Conservation (phyloP, 2,329 filamentous ascomycete genomes). For the Colletotrichum salicis region DNA sequence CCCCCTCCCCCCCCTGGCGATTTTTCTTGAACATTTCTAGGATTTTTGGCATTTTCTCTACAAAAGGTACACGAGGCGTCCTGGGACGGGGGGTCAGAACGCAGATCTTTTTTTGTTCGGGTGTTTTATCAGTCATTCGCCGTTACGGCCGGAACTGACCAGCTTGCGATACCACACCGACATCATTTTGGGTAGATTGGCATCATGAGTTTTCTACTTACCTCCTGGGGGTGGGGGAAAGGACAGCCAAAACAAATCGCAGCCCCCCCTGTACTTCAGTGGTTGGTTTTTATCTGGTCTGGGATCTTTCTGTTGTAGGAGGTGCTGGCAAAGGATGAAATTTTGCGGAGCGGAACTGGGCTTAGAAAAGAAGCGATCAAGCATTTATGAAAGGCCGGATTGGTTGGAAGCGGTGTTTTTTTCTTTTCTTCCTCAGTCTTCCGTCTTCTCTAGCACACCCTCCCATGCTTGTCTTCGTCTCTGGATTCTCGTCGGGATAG, state of each 20-base stretch:
- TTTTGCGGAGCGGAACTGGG: not conserved
- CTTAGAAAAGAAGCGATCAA: not conserved
- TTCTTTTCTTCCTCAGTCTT: not conserved
- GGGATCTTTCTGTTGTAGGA: not conserved
- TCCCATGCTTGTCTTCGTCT: no score
- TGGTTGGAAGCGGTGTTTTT: not conserved
- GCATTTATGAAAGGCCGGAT: not conserved
- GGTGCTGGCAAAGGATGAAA: not conserved
- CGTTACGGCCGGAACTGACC: not conserved
- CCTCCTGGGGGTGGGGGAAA: not conserved
- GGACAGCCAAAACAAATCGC: not conserved
- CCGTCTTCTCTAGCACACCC: no score
- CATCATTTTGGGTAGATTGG: not conserved
- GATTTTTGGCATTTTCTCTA: not conserved
- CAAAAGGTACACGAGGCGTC: constrained; percentile 10
- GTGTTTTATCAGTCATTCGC: not conserved
- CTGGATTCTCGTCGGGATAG: not conserved
- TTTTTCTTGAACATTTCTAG: not conserved
- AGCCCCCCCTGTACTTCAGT: not conserved
- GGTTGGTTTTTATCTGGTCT: not conserved
- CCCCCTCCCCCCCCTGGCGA: no score
- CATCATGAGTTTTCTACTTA: not conserved
- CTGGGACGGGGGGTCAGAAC: not conserved
- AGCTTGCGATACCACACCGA: constrained; percentile 10
- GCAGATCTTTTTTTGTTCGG: not conserved